Evolutionary conservation across 2,329 filamentous ascomycete genomes (phyloP), one percentile per base, ranked within the genome.

Genomic region (Thielaviopsis populi): DNA sequence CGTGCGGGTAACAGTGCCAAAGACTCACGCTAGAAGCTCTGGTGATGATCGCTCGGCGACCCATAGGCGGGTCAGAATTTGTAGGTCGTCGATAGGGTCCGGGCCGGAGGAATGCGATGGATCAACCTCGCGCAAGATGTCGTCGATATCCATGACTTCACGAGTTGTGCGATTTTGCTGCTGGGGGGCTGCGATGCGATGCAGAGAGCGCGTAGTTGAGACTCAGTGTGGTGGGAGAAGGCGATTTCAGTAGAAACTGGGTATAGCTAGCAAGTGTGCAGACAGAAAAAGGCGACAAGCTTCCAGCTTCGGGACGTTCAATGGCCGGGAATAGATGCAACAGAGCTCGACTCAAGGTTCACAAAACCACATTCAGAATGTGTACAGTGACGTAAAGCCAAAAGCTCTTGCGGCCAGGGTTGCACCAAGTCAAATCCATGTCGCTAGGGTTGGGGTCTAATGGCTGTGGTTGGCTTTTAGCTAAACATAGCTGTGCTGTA

Each of bases 31-130:
- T 46, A 97, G 78, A n/a, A 99, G 79, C 74, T 96, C 91, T 1
- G 92, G 90, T 54, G 90, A 86, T 64, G 87, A 89, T 69, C 94
- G 84, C 74, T 99, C 95, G 53, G 92, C 89, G 54, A 96, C 83
- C 92, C 92, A 99, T 70, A 86, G 87, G 70, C 92, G 87, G 69
- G 92, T 96, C 69, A 99, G 78, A 62, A 88, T 84, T 73, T 96
- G 91, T 69, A 97, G 80, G 15, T 63, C 61, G 75, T 97, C 92
- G 70, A 84, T 80, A 50, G 80, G 85, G 69, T 83, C 81, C 61
- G 76, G 75, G 2, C 83, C 82, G 19, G 83, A 73, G 42, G 77
- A 73, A 68, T 83, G 76, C 66, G 77, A 73, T 60, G 81, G 83
- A 73, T 89, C 85, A 69, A 91, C 84, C 70, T 87, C 84, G 70